Evolutionary conservation across 768 basidiomycete species (phyloP).

Genomic region (Terana coerulea): DNA sequence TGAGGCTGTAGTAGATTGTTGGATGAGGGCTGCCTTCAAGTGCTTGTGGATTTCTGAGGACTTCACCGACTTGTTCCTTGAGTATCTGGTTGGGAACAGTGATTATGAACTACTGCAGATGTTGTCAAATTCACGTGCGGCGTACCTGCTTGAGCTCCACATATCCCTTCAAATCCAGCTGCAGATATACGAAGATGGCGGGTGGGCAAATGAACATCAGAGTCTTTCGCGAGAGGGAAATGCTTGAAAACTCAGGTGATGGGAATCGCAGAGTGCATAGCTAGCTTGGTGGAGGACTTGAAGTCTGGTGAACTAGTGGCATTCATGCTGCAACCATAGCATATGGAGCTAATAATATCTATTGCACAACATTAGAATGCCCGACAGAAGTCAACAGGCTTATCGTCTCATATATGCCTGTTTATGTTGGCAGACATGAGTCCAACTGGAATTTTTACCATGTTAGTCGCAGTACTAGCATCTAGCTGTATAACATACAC

Average conservation of each 20-base stretch:
- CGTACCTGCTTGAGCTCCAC: background rate
- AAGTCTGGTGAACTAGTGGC: slow-evolving; percentile 33
- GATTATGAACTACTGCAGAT: slow-evolving; percentile 30
- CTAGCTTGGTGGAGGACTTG: slow-evolving; percentile 29
- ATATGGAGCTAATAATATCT: slow-evolving; percentile 40
- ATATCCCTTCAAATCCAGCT: background rate
- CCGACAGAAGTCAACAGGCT: slow-evolving; percentile 33
- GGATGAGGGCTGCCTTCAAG: slow-evolving; percentile 28
- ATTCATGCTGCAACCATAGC: slow-evolving; percentile 32
- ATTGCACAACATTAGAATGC: slow-evolving; percentile 40
- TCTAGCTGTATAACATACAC: slow-evolving; percentile 19
- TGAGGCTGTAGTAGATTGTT: slow-evolving; percentile 33
- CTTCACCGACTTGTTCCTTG: slow-evolving; percentile 17
- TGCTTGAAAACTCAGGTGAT: slow-evolving; percentile 15
- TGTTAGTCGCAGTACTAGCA: background rate
- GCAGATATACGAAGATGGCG: background rate
- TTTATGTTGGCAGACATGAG: slow-evolving; percentile 19
- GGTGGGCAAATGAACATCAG: background rate
- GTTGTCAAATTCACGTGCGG: too few species aligned
- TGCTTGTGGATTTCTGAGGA: slow-evolving; percentile 20
- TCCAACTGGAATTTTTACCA: slow-evolving; percentile 29
- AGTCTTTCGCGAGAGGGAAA: slow-evolving; percentile 7
- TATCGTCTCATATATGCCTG: slow-evolving; percentile 10
- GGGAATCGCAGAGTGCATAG: slow-evolving; percentile 29
- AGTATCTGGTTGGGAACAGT: slow-evolving; percentile 17